phyloP scores from a whole-genome alignment of 2,329 filamentous ascomycete species.

The Fusarium newnesense region DNA sequence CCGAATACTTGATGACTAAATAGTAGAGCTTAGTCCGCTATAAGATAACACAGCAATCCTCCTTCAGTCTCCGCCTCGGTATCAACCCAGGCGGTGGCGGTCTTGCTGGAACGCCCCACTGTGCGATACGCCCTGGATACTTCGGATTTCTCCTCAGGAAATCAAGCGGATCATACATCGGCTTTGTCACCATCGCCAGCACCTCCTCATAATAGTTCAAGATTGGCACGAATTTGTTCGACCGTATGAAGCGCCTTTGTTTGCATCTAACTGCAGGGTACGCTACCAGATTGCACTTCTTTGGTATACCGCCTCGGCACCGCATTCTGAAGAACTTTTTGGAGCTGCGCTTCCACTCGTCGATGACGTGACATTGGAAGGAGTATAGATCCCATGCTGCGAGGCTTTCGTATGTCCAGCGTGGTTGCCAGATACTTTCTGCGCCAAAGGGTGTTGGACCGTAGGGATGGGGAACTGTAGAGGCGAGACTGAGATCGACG shows the following conservation, averaged over 20 bases:
- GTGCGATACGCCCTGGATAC: neutral
- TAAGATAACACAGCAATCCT: neutral
- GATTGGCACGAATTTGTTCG: neutral
- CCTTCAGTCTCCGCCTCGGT: neutral
- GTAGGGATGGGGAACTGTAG: conserved; percentile 13
- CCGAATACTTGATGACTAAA: too few relatives aligned
- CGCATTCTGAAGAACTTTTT: neutral
- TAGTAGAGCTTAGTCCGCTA: neutral
- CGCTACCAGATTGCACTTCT: neutral
- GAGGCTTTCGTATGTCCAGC: conserved; percentile 11
- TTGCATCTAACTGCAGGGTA: neutral
- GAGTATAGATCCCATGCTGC: conserved; percentile 9
- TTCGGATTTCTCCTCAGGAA: neutral
- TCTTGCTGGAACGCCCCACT: neutral
- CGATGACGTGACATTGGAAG: neutral
- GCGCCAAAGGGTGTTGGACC: neutral
- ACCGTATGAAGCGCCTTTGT: neutral
- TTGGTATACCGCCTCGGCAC: neutral
- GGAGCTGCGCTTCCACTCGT: neutral
- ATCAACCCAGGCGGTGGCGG: fast-evolving
- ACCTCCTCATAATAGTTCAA: neutral
- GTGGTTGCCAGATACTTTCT: neutral
- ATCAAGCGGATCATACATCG: neutral
- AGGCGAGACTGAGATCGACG: conserved; percentile 14
- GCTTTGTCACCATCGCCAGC: neutral